A percentile compares a stretch with the other conserved stretches of the same genome.
These are phyloP conservation scores for Diacronema lutheri DNA, from an alignment of 78 protist species.

Conservation along the genomic window DNA sequence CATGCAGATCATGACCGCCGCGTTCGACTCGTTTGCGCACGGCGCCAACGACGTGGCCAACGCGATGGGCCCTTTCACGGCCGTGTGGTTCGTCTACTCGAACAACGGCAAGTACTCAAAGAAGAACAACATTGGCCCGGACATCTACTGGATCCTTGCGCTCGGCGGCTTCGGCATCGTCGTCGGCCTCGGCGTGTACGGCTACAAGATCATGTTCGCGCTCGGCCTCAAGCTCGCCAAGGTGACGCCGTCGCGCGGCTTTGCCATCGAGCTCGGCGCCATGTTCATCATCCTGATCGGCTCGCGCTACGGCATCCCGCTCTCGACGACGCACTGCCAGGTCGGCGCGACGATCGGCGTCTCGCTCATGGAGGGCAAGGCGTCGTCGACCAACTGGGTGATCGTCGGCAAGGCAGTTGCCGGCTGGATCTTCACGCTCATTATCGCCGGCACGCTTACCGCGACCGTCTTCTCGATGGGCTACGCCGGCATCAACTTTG, in stretches of 20 bases:
- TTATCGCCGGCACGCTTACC: not conserved
- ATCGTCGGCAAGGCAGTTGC: not conserved
- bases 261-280: constrained; percentile 44
- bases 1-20: constrained; percentile 20
- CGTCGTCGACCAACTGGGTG: not conserved
- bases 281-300: constrained; percentile 28
- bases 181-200: constrained; percentile 24
- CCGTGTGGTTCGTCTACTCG: not conserved
- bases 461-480: not conserved
- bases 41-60: constrained; percentile 34
- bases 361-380: constrained; percentile 23
- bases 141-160: constrained; percentile 41
- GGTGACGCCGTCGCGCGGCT: constrained; percentile 57
- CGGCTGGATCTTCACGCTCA: constrained; percentile 52
- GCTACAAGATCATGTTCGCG: constrained; percentile 44
- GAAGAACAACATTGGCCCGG: not conserved
- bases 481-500: too few species aligned
- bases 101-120: not conserved
- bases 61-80: constrained; percentile 26
- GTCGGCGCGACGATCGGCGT: constrained; percentile 55
- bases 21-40: constrained; percentile 23
- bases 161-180: constrained; percentile 46
- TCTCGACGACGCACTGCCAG: constrained; percentile 59
- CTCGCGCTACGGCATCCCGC: constrained; percentile 33
- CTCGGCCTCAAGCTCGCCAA: constrained; percentile 43